Percentiles rank a stretch among this genome's conserved stretches.
These are phyloP conservation scores for Postia placenta DNA, from an alignment of 768 basidiomycete genomes.

Conservation along the genomic window DNA sequence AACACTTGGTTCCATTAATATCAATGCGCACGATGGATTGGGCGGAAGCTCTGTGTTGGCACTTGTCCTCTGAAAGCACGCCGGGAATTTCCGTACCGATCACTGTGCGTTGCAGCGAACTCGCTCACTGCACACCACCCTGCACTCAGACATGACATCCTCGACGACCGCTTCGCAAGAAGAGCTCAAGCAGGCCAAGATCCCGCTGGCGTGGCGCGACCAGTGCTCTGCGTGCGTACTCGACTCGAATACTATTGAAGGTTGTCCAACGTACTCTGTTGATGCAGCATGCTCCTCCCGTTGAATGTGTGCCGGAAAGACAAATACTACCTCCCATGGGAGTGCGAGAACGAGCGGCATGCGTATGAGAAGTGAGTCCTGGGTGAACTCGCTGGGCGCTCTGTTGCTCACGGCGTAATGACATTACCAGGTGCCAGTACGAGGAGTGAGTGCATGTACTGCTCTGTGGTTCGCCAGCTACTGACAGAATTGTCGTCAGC, in stretches of 20 bases:
- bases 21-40: background rate
- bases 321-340: constrained; percentile 81
- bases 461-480: background rate
- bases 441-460: constrained; percentile 58
- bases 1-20: background rate
- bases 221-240: constrained; percentile 80
- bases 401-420: background rate
- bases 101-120: no score
- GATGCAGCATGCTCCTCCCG: constrained; percentile 73
- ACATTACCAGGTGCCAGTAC: constrained; percentile 75
- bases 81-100: background rate
- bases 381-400: background rate
- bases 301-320: constrained; percentile 82
- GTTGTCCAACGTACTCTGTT: background rate
- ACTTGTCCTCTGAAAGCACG: background rate
- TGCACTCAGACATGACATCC: constrained; percentile 69
- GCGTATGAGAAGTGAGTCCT: constrained; percentile 76
- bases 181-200: constrained; percentile 67
- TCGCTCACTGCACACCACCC: no score
- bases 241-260: no score
- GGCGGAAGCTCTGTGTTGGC: background rate
- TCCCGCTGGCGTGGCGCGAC: constrained; percentile 85
- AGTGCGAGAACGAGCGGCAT: constrained; percentile 86
- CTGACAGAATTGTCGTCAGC: constrained; percentile 32
- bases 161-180: constrained; percentile 77